These are phyloP conservation scores for Lactarius sp. DNA, from an alignment of 768 basidiomycete species.

Conservation along the genomic window DNA sequence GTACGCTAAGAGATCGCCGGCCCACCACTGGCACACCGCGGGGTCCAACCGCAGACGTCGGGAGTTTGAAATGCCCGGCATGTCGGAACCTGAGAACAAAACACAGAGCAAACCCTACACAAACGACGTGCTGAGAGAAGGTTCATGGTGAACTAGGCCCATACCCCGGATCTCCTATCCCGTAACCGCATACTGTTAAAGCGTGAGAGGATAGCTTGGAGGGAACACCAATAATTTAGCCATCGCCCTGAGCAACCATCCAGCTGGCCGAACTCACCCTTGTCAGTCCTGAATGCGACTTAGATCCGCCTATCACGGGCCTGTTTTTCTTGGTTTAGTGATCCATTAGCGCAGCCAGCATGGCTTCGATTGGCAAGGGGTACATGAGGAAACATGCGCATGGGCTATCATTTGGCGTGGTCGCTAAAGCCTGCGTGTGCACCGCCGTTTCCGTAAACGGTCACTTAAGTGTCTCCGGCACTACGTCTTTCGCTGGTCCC, in stretches of 20 bases:
- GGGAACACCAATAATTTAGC: too few species aligned
- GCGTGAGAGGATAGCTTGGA: too few species aligned
- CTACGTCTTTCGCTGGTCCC: too few species aligned
- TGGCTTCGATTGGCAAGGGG: too few species aligned
- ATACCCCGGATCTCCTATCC: neutral
- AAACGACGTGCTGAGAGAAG: neutral
- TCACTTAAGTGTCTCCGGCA: constrained; percentile 16
- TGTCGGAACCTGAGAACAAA: neutral
- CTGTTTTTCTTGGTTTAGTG: constrained; percentile 7
- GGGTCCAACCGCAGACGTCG: neutral
- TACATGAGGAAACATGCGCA: neutral
- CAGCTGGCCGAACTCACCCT: constrained; percentile 8
- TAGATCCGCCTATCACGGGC: constrained; percentile 11
- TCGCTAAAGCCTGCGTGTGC: constrained; percentile 15
- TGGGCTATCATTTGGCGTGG: constrained; percentile 7
- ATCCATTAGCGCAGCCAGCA: neutral
- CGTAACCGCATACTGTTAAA: neutral
- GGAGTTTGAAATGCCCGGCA: neutral
- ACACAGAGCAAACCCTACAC: neutral
- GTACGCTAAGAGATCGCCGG: constrained; percentile 1
- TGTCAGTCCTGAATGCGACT: constrained; percentile 5
- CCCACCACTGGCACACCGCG: constrained; percentile 2
- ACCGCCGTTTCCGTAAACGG: constrained; percentile 16
- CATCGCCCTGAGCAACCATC: neutral
- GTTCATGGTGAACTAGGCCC: neutral